Conservation (phyloP, 306 rosid species). For the Cicer cuneatum region DNA sequence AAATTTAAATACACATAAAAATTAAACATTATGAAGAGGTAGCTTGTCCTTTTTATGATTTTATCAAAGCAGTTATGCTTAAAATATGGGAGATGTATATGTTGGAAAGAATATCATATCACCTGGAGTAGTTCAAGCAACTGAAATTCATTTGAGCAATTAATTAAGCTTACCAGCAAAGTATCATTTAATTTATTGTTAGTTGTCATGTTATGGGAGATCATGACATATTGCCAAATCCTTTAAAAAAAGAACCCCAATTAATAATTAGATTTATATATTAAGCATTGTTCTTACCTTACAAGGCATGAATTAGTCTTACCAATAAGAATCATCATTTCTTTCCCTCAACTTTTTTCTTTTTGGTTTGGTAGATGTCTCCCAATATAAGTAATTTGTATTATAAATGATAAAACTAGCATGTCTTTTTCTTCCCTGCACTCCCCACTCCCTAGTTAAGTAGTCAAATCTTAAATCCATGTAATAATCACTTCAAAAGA, state of each 20-base stretch:
- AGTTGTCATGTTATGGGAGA: slow-evolving; percentile 64
- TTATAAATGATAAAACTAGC: slow-evolving; percentile 30
- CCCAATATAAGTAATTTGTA: slow-evolving; percentile 36
- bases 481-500: slow-evolving; percentile 2
- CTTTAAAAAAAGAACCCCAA: slow-evolving; percentile 34
- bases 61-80: slow-evolving; percentile 48
- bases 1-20: slow-evolving; percentile 17
- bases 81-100: slow-evolving; percentile 47
- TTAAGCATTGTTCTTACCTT: slow-evolving; percentile 52
- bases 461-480: slow-evolving; percentile 1
- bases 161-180: slow-evolving; percentile 53
- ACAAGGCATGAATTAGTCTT: slow-evolving; percentile 48
- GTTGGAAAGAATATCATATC: slow-evolving; percentile 47
- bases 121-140: slow-evolving; percentile 48
- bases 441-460: slow-evolving; percentile 24
- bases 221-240: slow-evolving; percentile 73
- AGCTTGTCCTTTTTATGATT: slow-evolving; percentile 32
- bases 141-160: slow-evolving; percentile 50
- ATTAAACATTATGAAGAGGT: slow-evolving; percentile 37
- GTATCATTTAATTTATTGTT: slow-evolving; percentile 41
- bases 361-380: slow-evolving; percentile 39
- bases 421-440: background rate
- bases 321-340: slow-evolving; percentile 49
- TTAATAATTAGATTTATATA: slow-evolving; percentile 44
- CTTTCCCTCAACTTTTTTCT: slow-evolving; percentile 14